Percentiles rank a stretch among this genome's conserved stretches.
Conservation (phyloP, 2,329 filamentous ascomycete species). For the Colletotrichum gigasporum region DNA sequence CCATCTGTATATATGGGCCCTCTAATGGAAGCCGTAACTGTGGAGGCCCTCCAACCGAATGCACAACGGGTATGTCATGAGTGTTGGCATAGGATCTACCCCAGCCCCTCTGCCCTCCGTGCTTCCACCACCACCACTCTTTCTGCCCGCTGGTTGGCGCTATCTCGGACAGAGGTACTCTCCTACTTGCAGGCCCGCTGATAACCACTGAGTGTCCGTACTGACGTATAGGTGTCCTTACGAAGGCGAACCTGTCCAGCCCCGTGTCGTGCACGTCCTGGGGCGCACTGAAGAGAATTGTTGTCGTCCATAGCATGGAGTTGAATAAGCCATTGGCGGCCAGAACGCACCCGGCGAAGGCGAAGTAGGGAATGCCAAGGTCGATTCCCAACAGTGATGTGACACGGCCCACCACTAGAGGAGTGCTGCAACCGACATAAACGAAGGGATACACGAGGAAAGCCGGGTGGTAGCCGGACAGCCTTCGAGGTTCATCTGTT, state of each 20-base stretch:
- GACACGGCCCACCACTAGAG: slow-evolving; percentile 67
- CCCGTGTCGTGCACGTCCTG: slow-evolving; percentile 39
- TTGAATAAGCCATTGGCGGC: slow-evolving; percentile 57
- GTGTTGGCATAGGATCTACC: slow-evolving; percentile 12
- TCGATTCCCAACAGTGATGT: slow-evolving; percentile 59
- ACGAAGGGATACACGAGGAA: slow-evolving; percentile 71
- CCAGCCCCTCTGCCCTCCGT: slow-evolving; percentile 14
- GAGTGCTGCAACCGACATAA: slow-evolving; percentile 70
- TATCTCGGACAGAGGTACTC: neutral
- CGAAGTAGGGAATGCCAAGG: slow-evolving; percentile 59
- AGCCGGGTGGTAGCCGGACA: slow-evolving; percentile 36
- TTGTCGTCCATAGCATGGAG: slow-evolving; percentile 45
- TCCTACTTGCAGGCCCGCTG: slow-evolving; percentile 11
- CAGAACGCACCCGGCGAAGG: slow-evolving; percentile 60
- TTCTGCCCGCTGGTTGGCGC: neutral
- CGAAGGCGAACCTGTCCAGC: slow-evolving; percentile 36
- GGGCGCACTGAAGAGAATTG: slow-evolving; percentile 41
- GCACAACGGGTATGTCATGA: slow-evolving; percentile 5
- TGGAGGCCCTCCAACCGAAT: neutral
- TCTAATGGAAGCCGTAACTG: neutral
- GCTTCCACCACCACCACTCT: slow-evolving; percentile 29
- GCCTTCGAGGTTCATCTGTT: neutral
- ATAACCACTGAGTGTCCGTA: slow-evolving; percentile 23
- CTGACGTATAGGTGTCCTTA: slow-evolving; percentile 19
- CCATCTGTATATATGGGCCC: slow-evolving; percentile 48